phyloP scores from a whole-genome alignment of 805 yeast species.

The Zygotorulaspora sp. region DNA sequence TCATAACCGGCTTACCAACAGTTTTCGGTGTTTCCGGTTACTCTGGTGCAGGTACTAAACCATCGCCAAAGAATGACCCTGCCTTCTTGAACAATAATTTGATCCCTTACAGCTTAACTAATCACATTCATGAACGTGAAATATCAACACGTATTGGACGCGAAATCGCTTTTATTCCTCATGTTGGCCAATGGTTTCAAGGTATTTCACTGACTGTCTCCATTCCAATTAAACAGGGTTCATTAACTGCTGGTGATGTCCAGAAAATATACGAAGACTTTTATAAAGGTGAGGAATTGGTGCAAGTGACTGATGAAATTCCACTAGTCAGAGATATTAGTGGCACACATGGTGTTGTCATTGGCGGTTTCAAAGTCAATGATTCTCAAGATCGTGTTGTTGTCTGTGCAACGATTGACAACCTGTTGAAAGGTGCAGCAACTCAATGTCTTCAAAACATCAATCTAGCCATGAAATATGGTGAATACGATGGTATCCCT shows the following conservation, averaged over 20 bases:
- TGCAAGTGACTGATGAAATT: conserved; percentile 83
- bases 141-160: conserved; percentile 74
- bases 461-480: conserved; percentile 82
- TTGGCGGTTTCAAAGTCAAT: conserved; percentile 95
- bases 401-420: conserved; percentile 91
- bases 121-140: conserved; percentile 95
- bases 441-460: conserved; percentile 97
- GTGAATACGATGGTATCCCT: conserved; percentile 95
- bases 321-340: conserved; percentile 88
- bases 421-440: conserved; percentile 95
- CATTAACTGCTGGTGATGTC: conserved; percentile 72
- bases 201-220: conserved; percentile 92
- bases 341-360: conserved; percentile 90
- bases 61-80: conserved; percentile 90
- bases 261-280: conserved; percentile 74
- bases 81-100: conserved; percentile 71
- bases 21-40: conserved; percentile 96
- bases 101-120: conserved; percentile 93
- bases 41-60: conserved; percentile 99
- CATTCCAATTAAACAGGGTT: conserved; percentile 70
- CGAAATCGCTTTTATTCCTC: conserved; percentile 88
- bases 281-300: conserved; percentile 80
- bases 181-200: conserved; percentile 99
- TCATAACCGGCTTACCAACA: conserved; percentile 67
- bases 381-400: conserved; percentile 86